Percentiles rank a stretch among this genome's conserved stretches.
phyloP scores from a whole-genome alignment of 345 rosid species.

The Eucalyptus curtisii region DNA sequence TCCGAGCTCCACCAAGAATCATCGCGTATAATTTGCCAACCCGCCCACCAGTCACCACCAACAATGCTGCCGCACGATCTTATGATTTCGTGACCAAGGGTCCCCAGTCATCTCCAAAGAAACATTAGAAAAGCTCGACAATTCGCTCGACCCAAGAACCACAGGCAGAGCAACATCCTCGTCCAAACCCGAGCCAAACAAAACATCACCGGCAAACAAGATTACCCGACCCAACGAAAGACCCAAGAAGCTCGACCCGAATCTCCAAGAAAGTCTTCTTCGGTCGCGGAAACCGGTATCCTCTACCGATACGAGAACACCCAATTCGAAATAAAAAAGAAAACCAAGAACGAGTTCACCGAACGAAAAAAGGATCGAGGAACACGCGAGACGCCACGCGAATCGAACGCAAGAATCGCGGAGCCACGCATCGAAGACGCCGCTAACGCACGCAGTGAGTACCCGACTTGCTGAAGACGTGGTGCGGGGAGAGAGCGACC shows the following conservation, averaged over 20 bases:
- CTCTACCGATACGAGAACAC: background rate
- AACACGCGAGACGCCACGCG: background rate
- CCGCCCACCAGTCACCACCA: background rate
- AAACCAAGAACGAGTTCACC: background rate
- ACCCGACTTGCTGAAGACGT: conserved; percentile 4
- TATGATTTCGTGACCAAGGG: background rate
- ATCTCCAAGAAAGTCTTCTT: background rate
- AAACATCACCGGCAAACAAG: background rate
- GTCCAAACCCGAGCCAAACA: background rate
- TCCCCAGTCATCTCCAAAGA: background rate
- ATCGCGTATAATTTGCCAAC: background rate
- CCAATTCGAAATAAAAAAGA: background rate
- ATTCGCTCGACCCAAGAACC: background rate
- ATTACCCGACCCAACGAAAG: background rate
- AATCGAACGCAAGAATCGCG: background rate
- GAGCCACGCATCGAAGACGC: background rate
- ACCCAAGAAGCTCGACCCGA: background rate
- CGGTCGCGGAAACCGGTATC: background rate
- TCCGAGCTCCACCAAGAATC: background rate
- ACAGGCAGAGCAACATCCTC: background rate
- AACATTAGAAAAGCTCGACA: background rate
- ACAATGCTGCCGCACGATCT: background rate
- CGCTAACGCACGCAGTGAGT: background rate
- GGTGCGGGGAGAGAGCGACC: conserved; percentile 4
- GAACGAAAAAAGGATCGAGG: background rate